Base-by-base conservation (phyloP, 805 yeast genomes). In the Yarrowia hollandica region DNA sequence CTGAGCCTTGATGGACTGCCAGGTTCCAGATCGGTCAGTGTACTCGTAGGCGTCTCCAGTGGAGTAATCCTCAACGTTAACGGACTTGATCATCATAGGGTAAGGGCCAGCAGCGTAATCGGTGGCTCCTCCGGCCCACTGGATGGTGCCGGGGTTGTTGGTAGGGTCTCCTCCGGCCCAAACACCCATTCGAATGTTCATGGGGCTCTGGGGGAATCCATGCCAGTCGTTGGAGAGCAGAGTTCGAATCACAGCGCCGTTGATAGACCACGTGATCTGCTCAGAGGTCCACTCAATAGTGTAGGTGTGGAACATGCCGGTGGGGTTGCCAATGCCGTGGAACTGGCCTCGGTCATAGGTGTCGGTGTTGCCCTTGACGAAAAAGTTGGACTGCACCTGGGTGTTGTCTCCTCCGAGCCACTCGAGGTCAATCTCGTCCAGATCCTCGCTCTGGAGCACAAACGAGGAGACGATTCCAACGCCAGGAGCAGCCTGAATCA, bases 201-300 rank as follows among this genome's bases (percentile, higher is more conserved):
- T 88, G 50, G 97, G 97, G n/a, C 90, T 75, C 74, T 90, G 96
- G 39, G 97, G 97, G 71, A 81, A 91, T 5, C 96, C 96, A 61
- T 81, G 78, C 15, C 81, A 68, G 19, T 84, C 75, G 60, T 75
- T 72, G 60, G 81, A 77, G 10, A 67, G 39, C 58, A 91, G 73
- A 1, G 87, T 80, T 75, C 97, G 82, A 9, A 88, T 82, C 0
- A 77, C 75, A 7, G 63, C 68, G 25, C 92, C 95, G 67, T 91
- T 95, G 22, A 89, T 65, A 60, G 79, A 81, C 90, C 95, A 91
- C 8, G 79, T 75, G 37, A 86, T 74, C 7, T 74, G 67, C 39
- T 83, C 85, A 64, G 81, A 74, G 1, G 85, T 82, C 97, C 97
- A 90, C 64, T 90, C 96, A 59, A 91, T 72, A 7, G 94, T 84